Evolutionary conservation across 352 stramenopile species (phyloP).

Genomic region (Globisporangium rhizosaccharum): DNA sequence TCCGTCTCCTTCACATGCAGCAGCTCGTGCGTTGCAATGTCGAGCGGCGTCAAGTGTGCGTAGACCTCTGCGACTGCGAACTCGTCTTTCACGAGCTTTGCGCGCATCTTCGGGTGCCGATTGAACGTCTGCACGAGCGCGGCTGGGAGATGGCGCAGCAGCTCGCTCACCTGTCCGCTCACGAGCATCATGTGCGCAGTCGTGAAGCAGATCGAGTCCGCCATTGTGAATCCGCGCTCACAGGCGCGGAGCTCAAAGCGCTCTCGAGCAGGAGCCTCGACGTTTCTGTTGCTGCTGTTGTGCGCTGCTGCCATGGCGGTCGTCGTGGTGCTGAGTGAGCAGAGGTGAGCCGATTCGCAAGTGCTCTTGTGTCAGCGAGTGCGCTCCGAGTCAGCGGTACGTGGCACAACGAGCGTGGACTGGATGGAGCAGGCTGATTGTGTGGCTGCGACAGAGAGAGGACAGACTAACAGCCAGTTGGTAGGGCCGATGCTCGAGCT

Average conservation of each 20-base stretch:
- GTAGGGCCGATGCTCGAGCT: too few relatives aligned
- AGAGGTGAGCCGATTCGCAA: too few relatives aligned
- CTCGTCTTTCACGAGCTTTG: constrained; percentile 27
- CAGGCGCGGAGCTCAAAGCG: constrained; percentile 21
- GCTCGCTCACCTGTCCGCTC: constrained; percentile 16
- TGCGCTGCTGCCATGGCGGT: too few relatives aligned
- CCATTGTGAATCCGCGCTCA: constrained; percentile 29
- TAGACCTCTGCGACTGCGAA: constrained; percentile 37
- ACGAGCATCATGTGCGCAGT: constrained; percentile 20
- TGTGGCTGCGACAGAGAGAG: too few relatives aligned
- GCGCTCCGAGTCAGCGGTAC: too few relatives aligned
- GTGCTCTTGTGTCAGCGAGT: too few relatives aligned
- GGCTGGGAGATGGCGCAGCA: constrained; percentile 24
- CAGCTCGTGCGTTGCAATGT: background rate
- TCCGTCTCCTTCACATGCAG: constrained; percentile 2
- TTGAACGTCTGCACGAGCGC: constrained; percentile 38
- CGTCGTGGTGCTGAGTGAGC: too few relatives aligned
- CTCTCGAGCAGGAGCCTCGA: too few relatives aligned
- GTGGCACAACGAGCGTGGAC: too few relatives aligned
- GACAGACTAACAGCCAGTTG: too few relatives aligned
- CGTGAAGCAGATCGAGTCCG: constrained; percentile 18
- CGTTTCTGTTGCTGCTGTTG: too few relatives aligned
- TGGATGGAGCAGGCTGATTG: too few relatives aligned
- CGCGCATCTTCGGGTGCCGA: constrained; percentile 35
- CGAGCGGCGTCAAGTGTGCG: constrained; percentile 4